These are phyloP conservation scores for Fusarium stilboides DNA, from an alignment of 2,329 filamentous ascomycete genomes.

Conservation along the genomic window DNA sequence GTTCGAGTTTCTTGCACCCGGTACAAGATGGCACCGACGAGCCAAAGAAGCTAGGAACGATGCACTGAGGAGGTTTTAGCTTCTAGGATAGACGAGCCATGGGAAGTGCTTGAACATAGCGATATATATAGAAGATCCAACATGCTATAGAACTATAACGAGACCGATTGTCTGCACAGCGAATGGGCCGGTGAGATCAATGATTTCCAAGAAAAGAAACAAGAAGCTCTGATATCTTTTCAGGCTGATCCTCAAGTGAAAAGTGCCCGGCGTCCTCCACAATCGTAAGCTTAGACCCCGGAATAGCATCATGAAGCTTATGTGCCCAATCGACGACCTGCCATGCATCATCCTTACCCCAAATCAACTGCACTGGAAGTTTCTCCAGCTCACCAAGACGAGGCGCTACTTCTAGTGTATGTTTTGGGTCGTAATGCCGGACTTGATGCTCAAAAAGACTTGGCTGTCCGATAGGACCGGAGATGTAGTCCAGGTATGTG, in stretches of 20 bases:
- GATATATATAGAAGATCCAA: background rate
- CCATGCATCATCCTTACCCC: constrained; percentile 53
- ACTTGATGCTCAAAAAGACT: constrained; percentile 55
- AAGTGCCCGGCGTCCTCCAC: constrained; percentile 52
- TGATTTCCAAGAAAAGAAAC: constrained; percentile 23
- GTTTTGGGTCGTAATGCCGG: constrained; percentile 53
- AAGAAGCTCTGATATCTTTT: constrained; percentile 35
- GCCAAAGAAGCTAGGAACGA: constrained; percentile 27
- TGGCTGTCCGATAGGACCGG: constrained; percentile 51
- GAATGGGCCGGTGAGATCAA: background rate
- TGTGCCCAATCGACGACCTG: constrained; percentile 52
- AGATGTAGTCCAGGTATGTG: constrained; percentile 52
- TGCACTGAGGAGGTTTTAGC: constrained; percentile 33
- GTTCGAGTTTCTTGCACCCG: constrained; percentile 36
- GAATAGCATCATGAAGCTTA: constrained; percentile 51
- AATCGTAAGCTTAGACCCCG: constrained; percentile 49
- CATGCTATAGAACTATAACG: rapidly evolving
- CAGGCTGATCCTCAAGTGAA: constrained; percentile 51
- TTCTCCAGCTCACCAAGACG: constrained; percentile 46
- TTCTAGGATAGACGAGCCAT: background rate
- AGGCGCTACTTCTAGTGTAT: constrained; percentile 51
- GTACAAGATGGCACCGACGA: constrained; percentile 33
- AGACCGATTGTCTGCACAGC: background rate
- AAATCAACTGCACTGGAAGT: constrained; percentile 51
- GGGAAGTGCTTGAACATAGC: background rate